Evolutionary conservation across 2,329 filamentous ascomycete genomes (phyloP).

Genomic region (Cladophialophora immunda): DNA sequence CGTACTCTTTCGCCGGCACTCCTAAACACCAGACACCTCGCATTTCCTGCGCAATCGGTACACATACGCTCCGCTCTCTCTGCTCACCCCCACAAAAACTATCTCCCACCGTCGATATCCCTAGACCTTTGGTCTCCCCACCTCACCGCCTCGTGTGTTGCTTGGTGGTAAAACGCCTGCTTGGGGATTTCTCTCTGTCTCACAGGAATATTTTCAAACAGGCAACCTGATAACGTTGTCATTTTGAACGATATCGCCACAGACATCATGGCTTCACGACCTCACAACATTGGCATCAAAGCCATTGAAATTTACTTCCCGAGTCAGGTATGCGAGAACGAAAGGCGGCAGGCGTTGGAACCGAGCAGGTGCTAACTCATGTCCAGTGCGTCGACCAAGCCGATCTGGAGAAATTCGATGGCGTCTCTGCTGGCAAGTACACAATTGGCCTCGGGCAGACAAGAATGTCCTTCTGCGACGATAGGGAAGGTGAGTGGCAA

Average conservation of each 20-base stretch:
- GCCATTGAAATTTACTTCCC: slow-evolving; percentile 92
- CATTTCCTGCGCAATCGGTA: not conserved
- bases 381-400: slow-evolving; percentile 80
- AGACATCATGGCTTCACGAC: slow-evolving; percentile 73
- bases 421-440: slow-evolving; percentile 82
- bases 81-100: slow-evolving; percentile 14
- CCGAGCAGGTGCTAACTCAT: slow-evolving; percentile 26
- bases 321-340: slow-evolving; percentile 72
- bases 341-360: not conserved
- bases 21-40: not conserved
- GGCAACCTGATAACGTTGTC: not conserved
- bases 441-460: slow-evolving; percentile 91
- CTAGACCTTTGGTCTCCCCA: slow-evolving; percentile 6
- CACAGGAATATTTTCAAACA: not conserved
- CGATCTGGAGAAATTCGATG: slow-evolving; percentile 87
- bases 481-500: slow-evolving; percentile 74
- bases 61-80: slow-evolving; percentile 5
- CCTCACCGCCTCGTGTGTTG: slow-evolving; percentile 19
- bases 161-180: slow-evolving; percentile 5
- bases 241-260: not conserved
- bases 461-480: slow-evolving; percentile 92
- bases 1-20: not conserved
- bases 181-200: not conserved
- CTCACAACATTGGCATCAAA: slow-evolving; percentile 90
- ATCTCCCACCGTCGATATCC: slow-evolving; percentile 8